Percentiles rank a stretch among this genome's conserved stretches.
These are phyloP conservation scores for Fomitiporia mediterranea DNA, from an alignment of 1,284 basidiomycete genomes.

Conservation along the genomic window DNA sequence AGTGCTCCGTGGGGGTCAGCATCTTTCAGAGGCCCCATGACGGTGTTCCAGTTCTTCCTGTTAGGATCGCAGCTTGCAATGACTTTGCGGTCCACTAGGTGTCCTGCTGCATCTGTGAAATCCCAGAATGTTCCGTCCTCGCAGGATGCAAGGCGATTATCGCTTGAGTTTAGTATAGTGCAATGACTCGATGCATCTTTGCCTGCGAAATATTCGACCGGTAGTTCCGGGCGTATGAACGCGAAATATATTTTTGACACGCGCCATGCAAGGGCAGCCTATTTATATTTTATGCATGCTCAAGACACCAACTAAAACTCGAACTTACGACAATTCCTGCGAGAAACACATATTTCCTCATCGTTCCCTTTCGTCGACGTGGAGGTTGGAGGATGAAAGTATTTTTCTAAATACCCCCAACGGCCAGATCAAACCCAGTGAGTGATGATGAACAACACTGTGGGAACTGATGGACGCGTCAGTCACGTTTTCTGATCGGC, in stretches of 20 bases:
- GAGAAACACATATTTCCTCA: conserved; percentile 6
- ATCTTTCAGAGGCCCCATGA: conserved; percentile 56
- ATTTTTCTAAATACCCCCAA: background rate
- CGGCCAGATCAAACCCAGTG: too few species aligned
- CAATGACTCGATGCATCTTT: background rate
- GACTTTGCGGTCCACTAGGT: conserved; percentile 37
- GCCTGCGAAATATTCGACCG: conserved; percentile 10
- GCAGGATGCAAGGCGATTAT: conserved; percentile 43
- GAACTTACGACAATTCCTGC: conserved; percentile 8
- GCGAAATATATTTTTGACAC: conserved; percentile 2
- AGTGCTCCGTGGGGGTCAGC: conserved; percentile 46
- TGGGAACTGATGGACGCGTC: background rate
- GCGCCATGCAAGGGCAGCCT: conserved; percentile 13
- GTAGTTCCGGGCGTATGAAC: conserved; percentile 8
- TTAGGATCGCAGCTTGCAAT: conserved; percentile 52
- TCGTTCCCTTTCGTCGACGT: background rate
- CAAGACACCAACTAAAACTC: background rate
- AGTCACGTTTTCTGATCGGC: background rate
- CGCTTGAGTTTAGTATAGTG: background rate
- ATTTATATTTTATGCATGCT: background rate
- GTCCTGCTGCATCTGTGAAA: conserved; percentile 32
- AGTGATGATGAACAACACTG: background rate
- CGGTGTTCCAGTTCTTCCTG: conserved; percentile 57
- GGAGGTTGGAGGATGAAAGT: background rate
- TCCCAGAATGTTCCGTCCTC: conserved; percentile 66